phyloP scores from a whole-genome alignment of 768 basidiomycete species.

The Tricholoma bakamatsutake region DNA sequence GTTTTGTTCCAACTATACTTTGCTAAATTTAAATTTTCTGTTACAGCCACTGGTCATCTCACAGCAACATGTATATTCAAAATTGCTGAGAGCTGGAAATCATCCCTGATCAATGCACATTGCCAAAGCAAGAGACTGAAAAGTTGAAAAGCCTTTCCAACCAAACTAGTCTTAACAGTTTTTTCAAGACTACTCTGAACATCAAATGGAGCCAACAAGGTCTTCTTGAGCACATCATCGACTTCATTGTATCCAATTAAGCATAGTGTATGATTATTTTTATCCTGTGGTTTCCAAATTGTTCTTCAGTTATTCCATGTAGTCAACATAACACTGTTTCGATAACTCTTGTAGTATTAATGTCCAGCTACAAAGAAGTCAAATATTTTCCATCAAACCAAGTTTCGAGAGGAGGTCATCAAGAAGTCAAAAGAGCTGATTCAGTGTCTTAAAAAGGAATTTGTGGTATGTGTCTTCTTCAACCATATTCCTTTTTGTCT shows the following conservation, averaged over 20 bases:
- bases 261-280: too few species aligned
- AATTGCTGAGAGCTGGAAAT: neutral
- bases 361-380: neutral
- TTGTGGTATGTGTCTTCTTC: conserved; percentile 5
- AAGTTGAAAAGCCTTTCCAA: neutral
- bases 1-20: neutral
- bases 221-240: conserved; percentile 7
- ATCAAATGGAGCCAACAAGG: conserved; percentile 10
- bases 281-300: too few species aligned
- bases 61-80: neutral
- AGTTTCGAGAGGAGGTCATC: conserved; percentile 4
- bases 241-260: conserved; percentile 7
- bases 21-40: neutral
- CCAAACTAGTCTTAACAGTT: conserved; percentile 6
- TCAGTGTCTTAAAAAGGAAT: conserved; percentile 2
- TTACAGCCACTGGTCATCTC: conserved; percentile 1
- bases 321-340: neutral
- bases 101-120: neutral
- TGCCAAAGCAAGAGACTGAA: neutral
- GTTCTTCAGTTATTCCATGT: too few species aligned
- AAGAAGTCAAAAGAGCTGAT: conserved; percentile 6
- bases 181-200: conserved; percentile 4
- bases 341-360: neutral
- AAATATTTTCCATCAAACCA: neutral
- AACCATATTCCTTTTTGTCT: neutral